phyloP scores from a whole-genome alignment of 78 protist species.

The Anaeramoeba flamelloides region DNA sequence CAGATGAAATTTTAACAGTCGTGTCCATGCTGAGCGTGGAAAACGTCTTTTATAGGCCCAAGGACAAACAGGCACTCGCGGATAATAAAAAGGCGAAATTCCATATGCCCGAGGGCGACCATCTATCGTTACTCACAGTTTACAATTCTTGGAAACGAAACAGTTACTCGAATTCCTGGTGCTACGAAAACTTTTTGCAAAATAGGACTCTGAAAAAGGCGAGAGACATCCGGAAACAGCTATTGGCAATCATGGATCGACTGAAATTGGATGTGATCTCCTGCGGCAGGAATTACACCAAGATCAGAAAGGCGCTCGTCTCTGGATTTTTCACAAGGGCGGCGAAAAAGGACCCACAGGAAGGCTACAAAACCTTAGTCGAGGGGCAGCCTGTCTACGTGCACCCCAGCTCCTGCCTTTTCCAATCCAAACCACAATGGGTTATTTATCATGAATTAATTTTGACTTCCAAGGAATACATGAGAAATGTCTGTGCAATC shows the following conservation, averaged over 20 bases:
- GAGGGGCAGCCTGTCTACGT: too few relatives aligned
- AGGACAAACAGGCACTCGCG: slow-evolving; percentile 85
- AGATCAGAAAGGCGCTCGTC: slow-evolving; percentile 62
- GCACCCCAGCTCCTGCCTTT: slow-evolving; percentile 87
- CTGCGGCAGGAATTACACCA: slow-evolving; percentile 52
- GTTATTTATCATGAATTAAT: slow-evolving; percentile 60
- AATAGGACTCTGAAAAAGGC: slow-evolving; percentile 73
- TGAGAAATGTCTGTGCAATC: slow-evolving; percentile 71
- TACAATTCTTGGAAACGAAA: slow-evolving; percentile 82
- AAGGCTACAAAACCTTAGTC: slow-evolving; percentile 77
- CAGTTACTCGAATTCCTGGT: slow-evolving; percentile 69
- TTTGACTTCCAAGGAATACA: slow-evolving; percentile 90
- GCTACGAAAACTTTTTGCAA: slow-evolving; percentile 88
- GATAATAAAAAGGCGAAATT: slow-evolving; percentile 78
- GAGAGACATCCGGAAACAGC: slow-evolving; percentile 86
- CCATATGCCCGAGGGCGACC: slow-evolving; percentile 73
- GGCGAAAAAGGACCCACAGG: slow-evolving; percentile 89
- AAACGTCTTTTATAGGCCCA: slow-evolving; percentile 84
- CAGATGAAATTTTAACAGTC: slow-evolving; percentile 84
- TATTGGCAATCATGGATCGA: slow-evolving; percentile 79
- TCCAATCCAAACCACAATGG: slow-evolving; percentile 78
- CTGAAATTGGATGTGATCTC: slow-evolving; percentile 49
- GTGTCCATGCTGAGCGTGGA: slow-evolving; percentile 86
- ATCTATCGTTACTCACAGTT: slow-evolving; percentile 76
- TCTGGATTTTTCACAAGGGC: slow-evolving; percentile 84